phyloP scores from a whole-genome alignment of 345 rosid genomes.

The Geranium brycei region DNA sequence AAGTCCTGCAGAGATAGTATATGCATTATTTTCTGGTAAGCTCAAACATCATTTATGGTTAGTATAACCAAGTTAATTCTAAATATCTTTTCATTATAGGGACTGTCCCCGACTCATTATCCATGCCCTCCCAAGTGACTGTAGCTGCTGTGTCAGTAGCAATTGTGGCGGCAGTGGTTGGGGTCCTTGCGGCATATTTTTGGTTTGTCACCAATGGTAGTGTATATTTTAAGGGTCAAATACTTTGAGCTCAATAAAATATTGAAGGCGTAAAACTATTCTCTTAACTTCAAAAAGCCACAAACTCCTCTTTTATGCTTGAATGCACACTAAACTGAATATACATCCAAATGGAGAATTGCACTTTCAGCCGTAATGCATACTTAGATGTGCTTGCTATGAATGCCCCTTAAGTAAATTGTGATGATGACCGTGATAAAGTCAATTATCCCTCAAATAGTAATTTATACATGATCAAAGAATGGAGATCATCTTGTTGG shows the following conservation, averaged over 20 bases:
- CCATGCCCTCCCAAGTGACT: slow-evolving; percentile 66
- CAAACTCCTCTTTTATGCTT: background rate
- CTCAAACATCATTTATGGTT: background rate
- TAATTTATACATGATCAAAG: no score
- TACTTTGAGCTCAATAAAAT: slow-evolving; percentile 27
- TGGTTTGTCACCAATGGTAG: slow-evolving; percentile 68
- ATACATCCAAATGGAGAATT: background rate
- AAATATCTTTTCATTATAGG: slow-evolving; percentile 75
- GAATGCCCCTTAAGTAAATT: background rate
- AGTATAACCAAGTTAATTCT: slow-evolving; percentile 8
- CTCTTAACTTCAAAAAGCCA: background rate
- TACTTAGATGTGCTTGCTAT: background rate
- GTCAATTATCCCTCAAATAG: background rate
- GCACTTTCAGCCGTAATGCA: background rate
- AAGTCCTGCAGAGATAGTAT: no score
- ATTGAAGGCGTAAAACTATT: slow-evolving; percentile 3
- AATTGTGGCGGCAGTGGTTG: slow-evolving; percentile 60
- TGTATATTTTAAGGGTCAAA: slow-evolving; percentile 47
- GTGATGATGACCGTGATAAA: background rate
- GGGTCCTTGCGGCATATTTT: slow-evolving; percentile 70
- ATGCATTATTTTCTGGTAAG: no score
- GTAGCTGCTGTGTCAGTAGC: slow-evolving; percentile 58
- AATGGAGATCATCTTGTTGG: no score
- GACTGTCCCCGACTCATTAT: slow-evolving; percentile 70
- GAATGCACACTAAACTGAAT: background rate